Evolutionary conservation across 768 basidiomycete genomes (phyloP).

Genomic region (Tephrocybe rancida): DNA sequence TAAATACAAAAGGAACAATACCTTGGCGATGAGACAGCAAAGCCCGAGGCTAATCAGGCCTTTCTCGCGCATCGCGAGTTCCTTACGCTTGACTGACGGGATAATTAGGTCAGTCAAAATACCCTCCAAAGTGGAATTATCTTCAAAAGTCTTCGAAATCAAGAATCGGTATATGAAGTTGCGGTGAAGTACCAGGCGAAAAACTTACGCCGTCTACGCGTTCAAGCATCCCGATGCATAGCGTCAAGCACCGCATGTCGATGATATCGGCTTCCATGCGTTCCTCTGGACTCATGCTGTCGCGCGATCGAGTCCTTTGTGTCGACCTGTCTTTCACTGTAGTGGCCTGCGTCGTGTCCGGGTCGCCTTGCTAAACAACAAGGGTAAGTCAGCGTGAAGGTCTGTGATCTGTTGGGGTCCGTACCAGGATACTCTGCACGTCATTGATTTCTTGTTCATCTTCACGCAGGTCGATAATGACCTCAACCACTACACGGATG

Average conservation of each 20-base stretch:
- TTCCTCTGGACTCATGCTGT: slow-evolving; percentile 66
- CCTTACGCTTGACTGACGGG: slow-evolving; percentile 88
- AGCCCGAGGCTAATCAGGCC: slow-evolving; percentile 81
- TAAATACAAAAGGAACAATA: slow-evolving; percentile 22
- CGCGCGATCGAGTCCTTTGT: slow-evolving; percentile 49
- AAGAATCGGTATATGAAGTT: slow-evolving; percentile 26
- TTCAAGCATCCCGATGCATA: slow-evolving; percentile 89
- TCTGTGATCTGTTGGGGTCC: neutral
- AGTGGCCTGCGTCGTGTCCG: slow-evolving; percentile 27
- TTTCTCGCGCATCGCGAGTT: slow-evolving; percentile 77
- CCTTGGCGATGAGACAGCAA: slow-evolving; percentile 84
- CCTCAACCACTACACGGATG: slow-evolving; percentile 86
- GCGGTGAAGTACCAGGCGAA: slow-evolving; percentile 18
- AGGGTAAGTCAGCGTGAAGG: neutral
- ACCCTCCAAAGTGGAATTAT: slow-evolving; percentile 79
- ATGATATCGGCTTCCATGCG: slow-evolving; percentile 64
- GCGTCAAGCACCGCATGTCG: slow-evolving; percentile 79
- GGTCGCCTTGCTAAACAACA: slow-evolving; percentile 21
- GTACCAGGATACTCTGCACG: slow-evolving; percentile 18
- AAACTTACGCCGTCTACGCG: slow-evolving; percentile 82
- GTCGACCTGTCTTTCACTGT: slow-evolving; percentile 30
- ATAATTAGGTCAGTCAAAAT: slow-evolving; percentile 86
- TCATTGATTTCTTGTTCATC: slow-evolving; percentile 35
- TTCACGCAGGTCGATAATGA: slow-evolving; percentile 75
- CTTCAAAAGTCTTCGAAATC: slow-evolving; percentile 63